Percentiles rank a stretch among this genome's conserved stretches.
Conservation (phyloP, 768 basidiomycete genomes). For the Hericium erinaceus region DNA sequence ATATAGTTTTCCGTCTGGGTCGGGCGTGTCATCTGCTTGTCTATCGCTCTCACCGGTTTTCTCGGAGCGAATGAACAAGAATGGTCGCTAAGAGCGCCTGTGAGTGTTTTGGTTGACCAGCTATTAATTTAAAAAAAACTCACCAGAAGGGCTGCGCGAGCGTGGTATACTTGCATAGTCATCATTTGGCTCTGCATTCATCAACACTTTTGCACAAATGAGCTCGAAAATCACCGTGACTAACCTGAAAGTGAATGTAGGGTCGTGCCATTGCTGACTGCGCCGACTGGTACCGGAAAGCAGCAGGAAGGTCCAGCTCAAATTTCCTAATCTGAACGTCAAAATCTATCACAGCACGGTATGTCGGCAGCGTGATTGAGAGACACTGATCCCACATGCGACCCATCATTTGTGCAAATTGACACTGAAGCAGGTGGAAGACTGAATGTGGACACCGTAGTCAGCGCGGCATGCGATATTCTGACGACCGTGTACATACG, state of each 20-base stretch:
- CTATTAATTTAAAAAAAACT: not conserved
- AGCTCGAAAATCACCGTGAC: not conserved
- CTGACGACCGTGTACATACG: constrained; percentile 4
- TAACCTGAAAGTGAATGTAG: constrained; percentile 13
- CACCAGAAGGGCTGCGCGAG: constrained; percentile 9
- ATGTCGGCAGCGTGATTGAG: constrained; percentile 13
- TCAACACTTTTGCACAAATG: not conserved
- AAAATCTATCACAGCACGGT: constrained; percentile 13
- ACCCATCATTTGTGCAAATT: constrained; percentile 7
- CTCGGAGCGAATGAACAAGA: constrained; percentile 11
- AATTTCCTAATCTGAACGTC: constrained; percentile 15
- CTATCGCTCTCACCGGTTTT: constrained; percentile 1
- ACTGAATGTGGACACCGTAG: not conserved
- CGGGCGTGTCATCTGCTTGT: constrained; percentile 2
- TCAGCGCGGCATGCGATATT: too few species aligned
- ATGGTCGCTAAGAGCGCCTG: constrained; percentile 8
- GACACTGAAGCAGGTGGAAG: constrained; percentile 10
- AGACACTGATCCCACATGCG: constrained; percentile 18
- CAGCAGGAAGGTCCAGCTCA: constrained; percentile 14
- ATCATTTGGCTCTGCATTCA: constrained; percentile 9
- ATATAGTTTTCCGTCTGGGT: constrained; percentile 7
- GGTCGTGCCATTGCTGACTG: constrained; percentile 11
- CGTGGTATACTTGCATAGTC: constrained; percentile 5
- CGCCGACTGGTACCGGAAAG: constrained; percentile 11
- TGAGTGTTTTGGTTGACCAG: not conserved